These are phyloP conservation scores for Dryadomyces sulphureus DNA, from an alignment of 2,329 filamentous ascomycete species.

Conservation along the genomic window DNA sequence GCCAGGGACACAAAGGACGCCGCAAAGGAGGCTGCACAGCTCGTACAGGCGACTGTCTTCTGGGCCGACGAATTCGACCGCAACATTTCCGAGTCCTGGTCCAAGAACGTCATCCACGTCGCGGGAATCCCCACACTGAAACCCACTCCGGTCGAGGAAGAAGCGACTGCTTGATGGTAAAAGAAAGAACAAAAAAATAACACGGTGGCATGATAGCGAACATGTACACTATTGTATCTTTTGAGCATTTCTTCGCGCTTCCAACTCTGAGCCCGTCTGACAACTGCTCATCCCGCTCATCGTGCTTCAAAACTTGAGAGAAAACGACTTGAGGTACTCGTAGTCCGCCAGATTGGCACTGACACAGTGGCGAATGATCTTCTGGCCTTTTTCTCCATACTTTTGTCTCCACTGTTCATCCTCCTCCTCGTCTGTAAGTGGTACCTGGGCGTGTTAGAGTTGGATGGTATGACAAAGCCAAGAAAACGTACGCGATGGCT, in stretches of 20 bases:
- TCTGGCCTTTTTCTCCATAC: slow-evolving; percentile 56
- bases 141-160: slow-evolving; percentile 3
- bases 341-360: slow-evolving; percentile 60
- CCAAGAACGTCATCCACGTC: slow-evolving; percentile 37
- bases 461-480: background rate
- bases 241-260: background rate
- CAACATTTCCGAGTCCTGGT: slow-evolving; percentile 32
- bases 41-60: slow-evolving; percentile 27
- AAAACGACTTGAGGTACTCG: slow-evolving; percentile 69
- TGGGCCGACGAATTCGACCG: slow-evolving; percentile 35
- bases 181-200: background rate
- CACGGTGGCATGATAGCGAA: background rate
- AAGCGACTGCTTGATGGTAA: background rate
- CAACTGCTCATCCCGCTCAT: no score
- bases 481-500: slow-evolving; percentile 39
- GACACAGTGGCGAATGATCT: slow-evolving; percentile 55
- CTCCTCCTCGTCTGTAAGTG: slow-evolving; percentile 49
- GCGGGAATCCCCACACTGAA: slow-evolving; percentile 19
- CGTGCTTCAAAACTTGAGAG: slow-evolving; percentile 37
- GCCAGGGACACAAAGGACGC: slow-evolving; percentile 5
- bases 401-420: slow-evolving; percentile 59
- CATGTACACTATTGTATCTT: slow-evolving; percentile 1
- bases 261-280: background rate
- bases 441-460: slow-evolving; percentile 29
- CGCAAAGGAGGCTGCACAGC: background rate